Conservation (phyloP, 164 flowering plant species). For the Chloranthus sessilifolius region DNA sequence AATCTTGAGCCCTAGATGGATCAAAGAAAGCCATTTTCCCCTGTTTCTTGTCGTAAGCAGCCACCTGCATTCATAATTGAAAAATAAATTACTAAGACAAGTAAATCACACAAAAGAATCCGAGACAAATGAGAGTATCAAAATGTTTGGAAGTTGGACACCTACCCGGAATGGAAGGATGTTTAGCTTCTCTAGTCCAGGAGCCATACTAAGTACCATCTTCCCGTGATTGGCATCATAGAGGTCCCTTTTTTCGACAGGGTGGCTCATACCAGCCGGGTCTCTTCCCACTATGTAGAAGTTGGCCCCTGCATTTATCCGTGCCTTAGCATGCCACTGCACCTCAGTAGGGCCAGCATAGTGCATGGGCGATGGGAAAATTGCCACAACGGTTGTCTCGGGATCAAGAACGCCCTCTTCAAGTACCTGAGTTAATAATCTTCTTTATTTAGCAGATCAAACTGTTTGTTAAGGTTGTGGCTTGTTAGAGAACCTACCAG, state of each 20-base stretch:
- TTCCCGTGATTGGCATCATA: constrained; percentile 98
- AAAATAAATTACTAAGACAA: constrained; percentile 1
- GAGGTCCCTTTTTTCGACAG: constrained; percentile 80
- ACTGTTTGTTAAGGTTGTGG: too few species aligned
- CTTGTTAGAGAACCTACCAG: too few species aligned
- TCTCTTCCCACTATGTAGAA: constrained; percentile 97
- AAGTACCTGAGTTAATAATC: constrained; percentile 56
- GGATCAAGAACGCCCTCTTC: constrained; percentile 98
- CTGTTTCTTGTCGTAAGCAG: constrained; percentile 88
- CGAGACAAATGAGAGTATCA: neutral
- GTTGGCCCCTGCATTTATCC: constrained; percentile 98
- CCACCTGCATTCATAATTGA: constrained; percentile 51
- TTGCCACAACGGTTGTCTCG: constrained; percentile 86
- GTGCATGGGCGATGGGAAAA: constrained; percentile 99
- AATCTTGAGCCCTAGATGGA: constrained; percentile 85
- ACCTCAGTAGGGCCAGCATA: constrained; percentile 99
- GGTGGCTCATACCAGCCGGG: constrained; percentile 99
- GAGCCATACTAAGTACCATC: constrained; percentile 95
- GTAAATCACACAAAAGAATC: neutral
- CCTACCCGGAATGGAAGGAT: constrained; percentile 90
- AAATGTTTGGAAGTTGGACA: too few species aligned
- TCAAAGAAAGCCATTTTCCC: constrained; percentile 95
- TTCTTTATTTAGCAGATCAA: constrained; percentile 3
- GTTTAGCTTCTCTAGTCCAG: constrained; percentile 88
- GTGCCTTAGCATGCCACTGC: constrained; percentile 98